Evolutionary conservation across 1,139 yeast genomes (phyloP).

Genomic region (Debaryomyces coudertii): DNA sequence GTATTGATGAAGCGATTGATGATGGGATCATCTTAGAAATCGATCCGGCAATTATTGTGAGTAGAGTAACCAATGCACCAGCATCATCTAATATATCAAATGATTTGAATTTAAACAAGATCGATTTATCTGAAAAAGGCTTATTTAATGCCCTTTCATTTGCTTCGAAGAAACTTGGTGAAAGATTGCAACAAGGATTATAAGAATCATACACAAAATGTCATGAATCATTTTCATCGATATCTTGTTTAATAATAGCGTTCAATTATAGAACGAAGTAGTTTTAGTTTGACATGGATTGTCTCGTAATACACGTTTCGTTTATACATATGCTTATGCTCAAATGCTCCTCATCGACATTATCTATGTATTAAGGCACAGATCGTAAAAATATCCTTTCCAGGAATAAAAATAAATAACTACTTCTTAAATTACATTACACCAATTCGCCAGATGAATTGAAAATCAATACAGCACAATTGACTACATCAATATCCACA

Average conservation of each 20-base stretch:
- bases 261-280: slow-evolving; percentile 5
- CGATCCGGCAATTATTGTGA: slow-evolving; percentile 82
- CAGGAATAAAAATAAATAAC: too few relatives aligned
- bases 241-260: slow-evolving; percentile 1
- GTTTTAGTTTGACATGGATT: slow-evolving; percentile 1
- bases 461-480: too few relatives aligned
- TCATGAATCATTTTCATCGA: background rate
- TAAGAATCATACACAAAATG: slow-evolving; percentile 21
- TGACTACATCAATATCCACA: too few relatives aligned
- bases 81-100: slow-evolving; percentile 30
- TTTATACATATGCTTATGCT: background rate
- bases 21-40: slow-evolving; percentile 91
- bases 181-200: slow-evolving; percentile 80
- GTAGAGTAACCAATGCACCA: slow-evolving; percentile 88
- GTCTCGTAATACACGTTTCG: slow-evolving; percentile 6
- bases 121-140: slow-evolving; percentile 88
- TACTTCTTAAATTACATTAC: too few relatives aligned
- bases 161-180: slow-evolving; percentile 85
- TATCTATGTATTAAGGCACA: background rate
- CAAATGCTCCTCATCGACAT: background rate
- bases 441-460: too few relatives aligned
- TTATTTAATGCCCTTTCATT: slow-evolving; percentile 85
- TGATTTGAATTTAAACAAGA: slow-evolving; percentile 59
- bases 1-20: slow-evolving; percentile 90
- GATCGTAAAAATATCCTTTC: too few relatives aligned